Base-by-base conservation (phyloP, 2,329 filamentous ascomycete species). In the Xylaria hypoxylon region DNA sequence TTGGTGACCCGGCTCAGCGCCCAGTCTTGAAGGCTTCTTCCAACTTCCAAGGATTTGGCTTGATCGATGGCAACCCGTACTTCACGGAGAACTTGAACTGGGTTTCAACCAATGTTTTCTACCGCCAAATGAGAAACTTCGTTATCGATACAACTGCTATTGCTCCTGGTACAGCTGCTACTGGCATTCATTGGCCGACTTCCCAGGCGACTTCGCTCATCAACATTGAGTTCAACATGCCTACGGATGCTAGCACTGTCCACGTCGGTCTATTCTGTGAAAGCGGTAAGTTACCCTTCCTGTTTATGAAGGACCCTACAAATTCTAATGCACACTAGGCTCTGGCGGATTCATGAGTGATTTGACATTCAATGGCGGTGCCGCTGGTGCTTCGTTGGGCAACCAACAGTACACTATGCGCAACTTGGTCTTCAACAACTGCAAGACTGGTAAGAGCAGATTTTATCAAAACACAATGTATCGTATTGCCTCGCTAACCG, bases 361-460 rank as follows among this genome's bases (percentile, higher is more conserved):
- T 73, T 84, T 93, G 76, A 87, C 85, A 4, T 88, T 89, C 76
- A 83, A 84, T 67, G 86, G 87, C 61, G 87, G 87, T 67, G 83
- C 82, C 3, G 80, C 81, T 17, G 89, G 89, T 69, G 87, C 88
- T 52, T 89, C 87, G 68, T 84, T 91, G 80, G 86, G 87, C 19
- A 90, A 91, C 75, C 82, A 92, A 63, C 90, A 93, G 75, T 92
- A 91, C 74, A 91, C 89, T 2, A 88, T 88, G 68, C 84, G 88
- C 48, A 90, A 91, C 76, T 70, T 92, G 57, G 85, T 82, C 17
- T 92, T 92, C 80, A 87, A 88, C 70, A 81, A 84, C 74, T 89
- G 87, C 77, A 82, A 87, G 69, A 92, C 89, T 7, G 86, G 66
- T 64, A 50, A 66, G 59, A 15, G 11, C 80, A 75, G 58, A 47